Evolutionary conservation across 1,284 basidiomycete genomes (phyloP), one percentile per base, ranked within the genome.

Genomic region (Golubevia pallescens): DNA sequence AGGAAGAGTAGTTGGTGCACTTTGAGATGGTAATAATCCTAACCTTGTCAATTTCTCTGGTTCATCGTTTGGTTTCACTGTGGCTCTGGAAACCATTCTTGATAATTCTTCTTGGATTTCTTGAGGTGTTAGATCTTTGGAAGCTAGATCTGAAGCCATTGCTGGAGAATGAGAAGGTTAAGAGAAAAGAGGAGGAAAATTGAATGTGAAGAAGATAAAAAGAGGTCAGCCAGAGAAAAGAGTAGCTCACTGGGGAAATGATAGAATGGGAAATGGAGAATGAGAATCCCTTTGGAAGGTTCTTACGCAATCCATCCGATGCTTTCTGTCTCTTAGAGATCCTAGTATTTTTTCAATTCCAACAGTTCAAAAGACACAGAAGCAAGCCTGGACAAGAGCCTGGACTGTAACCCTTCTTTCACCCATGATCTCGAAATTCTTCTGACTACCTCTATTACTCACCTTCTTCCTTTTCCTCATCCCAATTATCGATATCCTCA

Each of bases 41-140:
- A 85, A 69, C 24, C 69, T 70, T 71, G 80, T 85, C 57, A 69
- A 72, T 23, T 65, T 55, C 13, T 62, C 63, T 16, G 65, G 71
- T 2, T 65, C 63, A 62, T 85, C 82, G 63, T 69, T 66, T 21
- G 82, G 80, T 64, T 85, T 85, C 61, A 62, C 65, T 1, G 78
- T 70, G 61, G 77, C 76, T 28, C 21, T 3, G 10, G 21, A 56
- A 56, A 38, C 34, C 34, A 38, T 38, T 38, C 34, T 38, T 4
- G 34, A 38, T 4, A 38, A 10, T 38, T 38, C 34, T 38, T 38
- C 34, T 38, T 38, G 34, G 10, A 38, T 38, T 38, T 38, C 34
- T 38, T 38, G 34, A 10, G 34, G 34, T 38, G 34, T 5, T 38
- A 38, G 34, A 38, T 38, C 34, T 38, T 38, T 38, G 34, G 34